Conservation (phyloP, 83 land plant species). For the Thuja plicata region DNA sequence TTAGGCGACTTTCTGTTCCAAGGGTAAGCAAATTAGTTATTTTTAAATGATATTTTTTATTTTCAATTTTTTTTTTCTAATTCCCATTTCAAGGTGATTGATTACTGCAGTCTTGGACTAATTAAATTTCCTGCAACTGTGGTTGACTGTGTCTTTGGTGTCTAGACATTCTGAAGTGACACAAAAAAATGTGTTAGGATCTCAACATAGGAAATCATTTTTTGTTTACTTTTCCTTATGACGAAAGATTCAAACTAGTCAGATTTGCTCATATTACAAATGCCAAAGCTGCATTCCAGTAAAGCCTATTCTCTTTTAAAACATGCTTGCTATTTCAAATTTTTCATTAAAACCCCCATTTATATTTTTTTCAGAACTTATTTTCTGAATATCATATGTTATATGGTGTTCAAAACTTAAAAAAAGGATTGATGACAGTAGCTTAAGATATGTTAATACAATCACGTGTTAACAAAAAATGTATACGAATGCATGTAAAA, state of each 20-base stretch:
- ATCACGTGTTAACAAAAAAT: background rate
- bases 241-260: too few relatives aligned
- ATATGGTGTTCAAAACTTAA: background rate
- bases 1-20: constrained; percentile 71
- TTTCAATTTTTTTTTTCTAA: background rate
- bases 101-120: background rate
- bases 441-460: background rate
- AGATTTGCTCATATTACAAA: too few relatives aligned
- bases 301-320: background rate
- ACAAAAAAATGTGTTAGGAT: background rate
- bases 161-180: background rate
- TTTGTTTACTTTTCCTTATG: background rate
- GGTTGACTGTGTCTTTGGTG: background rate
- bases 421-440: background rate
- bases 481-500: background rate
- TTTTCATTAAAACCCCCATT: background rate
- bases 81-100: background rate
- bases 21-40: constrained; percentile 55
- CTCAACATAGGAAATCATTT: background rate
- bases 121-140: background rate
- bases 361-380: background rate
- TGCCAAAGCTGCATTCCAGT: background rate
- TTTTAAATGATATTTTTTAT: background rate
- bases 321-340: background rate
- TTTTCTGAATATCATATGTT: background rate